Evolutionary conservation across 2,329 filamentous ascomycete species (phyloP).

Genomic region (Verticillium klebahnii): DNA sequence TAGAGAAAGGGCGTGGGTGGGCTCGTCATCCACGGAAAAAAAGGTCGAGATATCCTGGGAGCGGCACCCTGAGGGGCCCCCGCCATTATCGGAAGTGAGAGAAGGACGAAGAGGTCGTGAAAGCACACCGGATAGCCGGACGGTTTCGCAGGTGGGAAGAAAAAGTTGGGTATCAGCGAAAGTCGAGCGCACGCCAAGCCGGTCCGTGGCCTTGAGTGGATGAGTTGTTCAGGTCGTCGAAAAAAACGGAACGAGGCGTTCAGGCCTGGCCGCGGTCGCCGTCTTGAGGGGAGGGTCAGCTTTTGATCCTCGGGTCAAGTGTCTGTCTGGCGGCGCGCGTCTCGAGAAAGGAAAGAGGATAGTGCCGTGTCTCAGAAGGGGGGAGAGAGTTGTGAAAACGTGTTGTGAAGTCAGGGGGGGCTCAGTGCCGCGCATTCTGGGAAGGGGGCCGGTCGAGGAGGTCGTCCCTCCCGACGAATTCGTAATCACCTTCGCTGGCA

Average conservation of each 20-base stretch:
- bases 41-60: not conserved
- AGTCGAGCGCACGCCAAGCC: conserved; percentile 1
- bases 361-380: not conserved
- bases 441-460: conserved; percentile 11
- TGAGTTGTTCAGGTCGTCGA: not conserved
- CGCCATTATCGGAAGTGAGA: not conserved
- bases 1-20: not conserved
- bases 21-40: not conserved
- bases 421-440: not conserved
- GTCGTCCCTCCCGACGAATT: conserved; percentile 16
- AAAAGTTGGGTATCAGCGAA: conserved; percentile 4
- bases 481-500: conserved; percentile 59
- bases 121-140: not conserved
- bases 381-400: not conserved
- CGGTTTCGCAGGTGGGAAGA: not conserved
- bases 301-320: not conserved
- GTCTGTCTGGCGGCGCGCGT: not conserved
- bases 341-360: not conserved
- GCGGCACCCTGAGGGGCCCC: too few relatives aligned
- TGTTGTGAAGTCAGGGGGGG: conserved; percentile 5
- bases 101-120: not conserved
- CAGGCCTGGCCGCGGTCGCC: conserved; percentile 30
- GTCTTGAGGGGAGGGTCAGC: conserved; percentile 20
- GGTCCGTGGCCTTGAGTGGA: not conserved
- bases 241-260: conserved; percentile 6